Conservation (phyloP, 192 early-diverging fungal species). For the Coemansia erecta region DNA sequence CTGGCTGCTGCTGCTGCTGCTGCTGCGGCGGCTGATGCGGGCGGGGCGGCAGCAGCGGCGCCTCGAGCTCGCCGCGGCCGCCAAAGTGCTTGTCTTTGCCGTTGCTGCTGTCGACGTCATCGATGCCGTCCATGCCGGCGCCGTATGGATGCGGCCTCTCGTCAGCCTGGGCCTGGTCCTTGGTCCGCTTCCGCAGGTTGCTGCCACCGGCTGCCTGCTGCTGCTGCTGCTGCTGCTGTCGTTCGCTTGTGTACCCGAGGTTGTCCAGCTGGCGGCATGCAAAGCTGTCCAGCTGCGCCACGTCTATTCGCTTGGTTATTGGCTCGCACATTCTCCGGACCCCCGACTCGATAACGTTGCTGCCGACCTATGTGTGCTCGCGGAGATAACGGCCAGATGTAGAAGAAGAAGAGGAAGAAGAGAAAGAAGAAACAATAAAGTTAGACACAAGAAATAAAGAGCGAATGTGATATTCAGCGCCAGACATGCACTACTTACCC, state of each 20-base stretch:
- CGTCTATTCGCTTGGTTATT: constrained; percentile 72
- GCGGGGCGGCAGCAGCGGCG: constrained; percentile 22
- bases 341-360: constrained; percentile 74
- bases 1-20: constrained; percentile 63
- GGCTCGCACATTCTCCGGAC: constrained; percentile 70
- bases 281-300: constrained; percentile 70
- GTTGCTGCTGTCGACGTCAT: constrained; percentile 6
- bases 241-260: constrained; percentile 29
- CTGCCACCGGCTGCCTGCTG: neutral
- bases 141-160: neutral
- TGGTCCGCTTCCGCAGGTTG: constrained; percentile 40
- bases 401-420: constrained; percentile 1
- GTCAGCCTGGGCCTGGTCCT: constrained; percentile 27
- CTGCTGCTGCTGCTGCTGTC: neutral
- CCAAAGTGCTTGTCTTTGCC: constrained; percentile 4
- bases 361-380: constrained; percentile 57
- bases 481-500: constrained; percentile 35
- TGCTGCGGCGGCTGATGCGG: constrained; percentile 6
- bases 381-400: too few relatives aligned
- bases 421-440: neutral
- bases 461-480: too few relatives aligned
- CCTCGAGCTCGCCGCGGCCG: neutral
- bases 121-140: neutral
- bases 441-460: constrained; percentile 2
- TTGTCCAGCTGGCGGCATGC: constrained; percentile 74